Base-by-base conservation (phyloP, 805 yeast species). In the Zygotorulaspora florentina region DNA sequence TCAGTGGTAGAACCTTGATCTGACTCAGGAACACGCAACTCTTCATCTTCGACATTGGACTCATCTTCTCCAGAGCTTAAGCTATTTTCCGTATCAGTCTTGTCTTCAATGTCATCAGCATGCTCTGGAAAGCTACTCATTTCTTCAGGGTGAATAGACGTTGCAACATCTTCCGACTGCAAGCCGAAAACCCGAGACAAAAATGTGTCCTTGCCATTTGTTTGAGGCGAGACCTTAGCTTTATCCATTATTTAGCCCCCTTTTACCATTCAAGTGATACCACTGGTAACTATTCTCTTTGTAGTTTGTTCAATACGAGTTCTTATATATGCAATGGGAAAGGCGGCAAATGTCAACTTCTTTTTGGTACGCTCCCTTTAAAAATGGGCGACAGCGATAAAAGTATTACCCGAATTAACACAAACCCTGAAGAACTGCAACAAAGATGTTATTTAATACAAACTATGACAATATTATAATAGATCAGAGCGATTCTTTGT, bases 121-220 rank as follows among this genome's bases (percentile, higher is more conserved):
- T 40, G 47, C 34, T 48, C 52, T 1, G 58, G 58, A 40, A 54
- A 54, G 9, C 48, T 49, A 41, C 62, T 56, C 59, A 64, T 50
- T 39, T 62, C 68, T 6, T 59, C 57, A 10, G 55, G 52, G 16
- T 54, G 55, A 33, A 62, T 47, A 0, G 65, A 57, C 10, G 61
- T 50, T 3, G 53, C 44, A 7, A 61, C 62, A 17, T 61, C 64
- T 11, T 52, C 62, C 3, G 66, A 57, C 41, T 60, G 66, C 23
- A 61, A 37, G 1, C 68, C 66, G 46, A 64, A 64, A 26, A 64
- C 61, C 17, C 67, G 55, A 2, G 68, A 64, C 20, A 64, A 33
- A 43, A 64, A 64, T 5, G 66, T 58, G 40, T 63, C 62, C 33
- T 55, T 54, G 33, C 49, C 55, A 42, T 46, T 41, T n/a, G 41